A percentile compares a stretch with the other conserved stretches of the same genome.
Conservation (phyloP, 2,329 filamentous ascomycete species). For the Corinectria fuckeliana region DNA sequence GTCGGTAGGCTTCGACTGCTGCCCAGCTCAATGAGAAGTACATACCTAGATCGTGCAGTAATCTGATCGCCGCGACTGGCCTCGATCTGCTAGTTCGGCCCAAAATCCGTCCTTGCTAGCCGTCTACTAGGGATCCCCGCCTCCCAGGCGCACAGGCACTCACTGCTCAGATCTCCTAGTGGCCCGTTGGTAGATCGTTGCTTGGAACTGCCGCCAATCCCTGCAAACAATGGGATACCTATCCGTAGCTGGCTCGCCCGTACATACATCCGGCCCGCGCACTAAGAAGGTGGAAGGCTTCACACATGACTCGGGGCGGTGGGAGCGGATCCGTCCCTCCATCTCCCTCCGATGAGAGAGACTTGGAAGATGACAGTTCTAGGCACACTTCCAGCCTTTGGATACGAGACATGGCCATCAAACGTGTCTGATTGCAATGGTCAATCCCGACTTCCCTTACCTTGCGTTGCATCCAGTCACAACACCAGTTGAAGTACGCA, state of each 20-base stretch:
- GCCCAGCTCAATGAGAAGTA: background rate
- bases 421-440: slow-evolving; percentile 16
- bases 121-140: slow-evolving; percentile 7
- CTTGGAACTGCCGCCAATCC: slow-evolving; percentile 1
- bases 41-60: background rate
- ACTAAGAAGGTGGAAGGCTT: slow-evolving; percentile 8
- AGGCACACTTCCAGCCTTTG: background rate
- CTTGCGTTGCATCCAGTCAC: slow-evolving; percentile 9
- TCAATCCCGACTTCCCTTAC: background rate
- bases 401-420: slow-evolving; percentile 15
- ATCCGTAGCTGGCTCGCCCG: slow-evolving; percentile 12
- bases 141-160: slow-evolving; percentile 21
- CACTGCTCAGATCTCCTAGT: slow-evolving; percentile 6
- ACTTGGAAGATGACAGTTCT: too few relatives aligned
- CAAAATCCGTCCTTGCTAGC: background rate
- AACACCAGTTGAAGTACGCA: slow-evolving; percentile 8
- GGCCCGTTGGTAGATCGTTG: slow-evolving; percentile 8
- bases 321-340: background rate
- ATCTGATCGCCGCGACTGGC: background rate
- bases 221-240: slow-evolving; percentile 8
- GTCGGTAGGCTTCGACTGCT: background rate
- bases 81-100: background rate
- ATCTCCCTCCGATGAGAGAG: background rate
- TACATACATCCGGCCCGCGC: slow-evolving; percentile 21
- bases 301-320: background rate